These are phyloP conservation scores for Sporothrix humicola DNA, from an alignment of 2,329 filamentous ascomycete genomes.

Conservation along the genomic window DNA sequence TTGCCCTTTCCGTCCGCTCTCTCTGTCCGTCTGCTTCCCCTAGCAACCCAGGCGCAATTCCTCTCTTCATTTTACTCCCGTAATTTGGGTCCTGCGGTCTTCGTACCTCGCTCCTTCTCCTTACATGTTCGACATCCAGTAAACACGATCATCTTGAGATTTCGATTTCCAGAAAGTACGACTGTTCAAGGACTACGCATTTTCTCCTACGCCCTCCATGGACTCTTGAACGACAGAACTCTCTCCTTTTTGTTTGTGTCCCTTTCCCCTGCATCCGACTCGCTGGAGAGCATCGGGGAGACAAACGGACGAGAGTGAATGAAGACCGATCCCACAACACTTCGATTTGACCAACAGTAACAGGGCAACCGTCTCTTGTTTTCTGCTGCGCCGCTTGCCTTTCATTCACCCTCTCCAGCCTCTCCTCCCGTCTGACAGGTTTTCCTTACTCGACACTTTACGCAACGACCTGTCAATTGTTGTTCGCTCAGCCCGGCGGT, in stretches of 20 bases:
- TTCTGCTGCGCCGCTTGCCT: conserved; percentile 13
- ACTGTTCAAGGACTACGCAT: background rate
- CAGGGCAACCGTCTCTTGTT: background rate
- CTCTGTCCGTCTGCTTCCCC: conserved; percentile 13
- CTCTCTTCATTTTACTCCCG: background rate
- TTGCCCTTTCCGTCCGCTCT: background rate
- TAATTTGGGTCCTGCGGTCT: conserved; percentile 9
- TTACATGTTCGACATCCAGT: background rate
- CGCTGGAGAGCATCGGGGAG: background rate
- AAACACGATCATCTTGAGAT: background rate
- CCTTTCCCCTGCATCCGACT: background rate
- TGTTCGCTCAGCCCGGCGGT: conserved; percentile 17
- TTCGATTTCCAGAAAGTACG: background rate
- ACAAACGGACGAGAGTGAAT: background rate
- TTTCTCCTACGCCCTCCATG: conserved; percentile 16
- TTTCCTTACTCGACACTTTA: background rate
- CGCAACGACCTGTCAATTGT: background rate
- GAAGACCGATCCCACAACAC: background rate
- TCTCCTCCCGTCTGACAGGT: conserved; percentile 14
- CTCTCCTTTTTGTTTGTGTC: background rate
- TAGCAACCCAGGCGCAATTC: conserved; percentile 30
- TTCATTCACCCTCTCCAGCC: conserved; percentile 6
- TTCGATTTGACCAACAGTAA: background rate
- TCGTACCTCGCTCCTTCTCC: background rate
- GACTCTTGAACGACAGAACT: background rate